phyloP scores from a whole-genome alignment of 345 rosid species.

The Abelmoschus esculentus region DNA sequence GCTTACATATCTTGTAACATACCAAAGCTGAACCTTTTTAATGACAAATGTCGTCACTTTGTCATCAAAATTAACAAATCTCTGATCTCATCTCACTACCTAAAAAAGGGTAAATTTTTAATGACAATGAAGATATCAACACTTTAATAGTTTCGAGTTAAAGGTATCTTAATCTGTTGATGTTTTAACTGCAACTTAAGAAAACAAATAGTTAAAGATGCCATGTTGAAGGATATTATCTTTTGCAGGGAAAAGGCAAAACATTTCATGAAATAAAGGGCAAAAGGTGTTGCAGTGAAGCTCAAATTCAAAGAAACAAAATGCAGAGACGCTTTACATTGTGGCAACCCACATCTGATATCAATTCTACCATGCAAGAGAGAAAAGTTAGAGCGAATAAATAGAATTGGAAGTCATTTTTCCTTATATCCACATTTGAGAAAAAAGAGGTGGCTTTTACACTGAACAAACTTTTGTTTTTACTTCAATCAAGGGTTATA shows the following conservation, averaged over 20 bases:
- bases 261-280: neutral
- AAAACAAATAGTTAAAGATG: neutral
- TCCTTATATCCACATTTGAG: neutral
- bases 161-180: neutral
- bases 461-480: neutral
- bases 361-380: neutral
- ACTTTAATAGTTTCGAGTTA: neutral
- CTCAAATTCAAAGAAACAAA: neutral
- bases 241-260: too few relatives aligned
- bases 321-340: neutral
- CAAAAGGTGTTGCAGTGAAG: neutral
- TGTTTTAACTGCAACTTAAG: neutral
- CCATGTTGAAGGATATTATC: neutral
- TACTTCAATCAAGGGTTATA: slow-evolving; percentile 38
- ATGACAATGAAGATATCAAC: neutral
- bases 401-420: neutral
- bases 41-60: slow-evolving; percentile 15
- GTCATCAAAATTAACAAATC: neutral
- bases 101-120: neutral
- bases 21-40: slow-evolving; percentile 23
- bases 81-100: neutral
- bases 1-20: slow-evolving; percentile 28
- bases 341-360: neutral
- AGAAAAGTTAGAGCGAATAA: neutral
- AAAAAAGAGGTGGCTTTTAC: neutral